These are phyloP conservation scores for Lolium rigidum DNA, from an alignment of 176 grass and related monocot species.

Conservation along the genomic window DNA sequence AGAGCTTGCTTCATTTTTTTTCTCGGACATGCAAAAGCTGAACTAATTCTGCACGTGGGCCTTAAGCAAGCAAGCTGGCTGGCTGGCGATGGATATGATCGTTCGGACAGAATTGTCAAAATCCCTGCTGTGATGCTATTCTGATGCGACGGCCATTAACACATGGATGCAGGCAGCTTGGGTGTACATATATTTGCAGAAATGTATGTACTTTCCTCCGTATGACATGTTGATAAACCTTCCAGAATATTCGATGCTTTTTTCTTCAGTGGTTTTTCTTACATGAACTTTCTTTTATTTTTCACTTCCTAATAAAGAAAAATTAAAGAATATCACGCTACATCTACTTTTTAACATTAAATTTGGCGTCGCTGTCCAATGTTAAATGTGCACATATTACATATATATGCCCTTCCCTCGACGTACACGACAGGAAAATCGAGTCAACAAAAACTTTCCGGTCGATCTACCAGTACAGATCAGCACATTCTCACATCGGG, in stretches of 20 bases:
- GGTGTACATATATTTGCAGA: neutral
- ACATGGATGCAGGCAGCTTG: neutral
- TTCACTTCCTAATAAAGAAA: neutral
- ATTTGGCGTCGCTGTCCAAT: neutral
- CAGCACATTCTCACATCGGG: neutral
- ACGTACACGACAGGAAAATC: neutral
- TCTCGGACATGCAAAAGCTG: no score
- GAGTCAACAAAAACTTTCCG: neutral
- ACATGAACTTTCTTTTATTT: neutral
- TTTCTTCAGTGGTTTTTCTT: neutral
- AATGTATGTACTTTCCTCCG: neutral
- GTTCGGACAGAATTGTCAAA: neutral
- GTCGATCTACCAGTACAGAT: neutral
- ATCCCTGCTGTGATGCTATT: neutral
- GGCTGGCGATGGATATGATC: neutral
- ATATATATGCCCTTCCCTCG: neutral
- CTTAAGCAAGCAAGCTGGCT: neutral
- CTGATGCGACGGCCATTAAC: constrained; percentile 27
- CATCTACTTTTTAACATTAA: neutral
- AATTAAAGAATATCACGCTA: neutral
- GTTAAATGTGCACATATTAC: neutral
- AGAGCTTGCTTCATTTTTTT: no score
- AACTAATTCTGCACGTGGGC: no score
- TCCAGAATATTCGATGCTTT: neutral
- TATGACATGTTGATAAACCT: neutral